Evolutionary conservation across 768 basidiomycete genomes (phyloP).

Genomic region (Termitomyces sp.): DNA sequence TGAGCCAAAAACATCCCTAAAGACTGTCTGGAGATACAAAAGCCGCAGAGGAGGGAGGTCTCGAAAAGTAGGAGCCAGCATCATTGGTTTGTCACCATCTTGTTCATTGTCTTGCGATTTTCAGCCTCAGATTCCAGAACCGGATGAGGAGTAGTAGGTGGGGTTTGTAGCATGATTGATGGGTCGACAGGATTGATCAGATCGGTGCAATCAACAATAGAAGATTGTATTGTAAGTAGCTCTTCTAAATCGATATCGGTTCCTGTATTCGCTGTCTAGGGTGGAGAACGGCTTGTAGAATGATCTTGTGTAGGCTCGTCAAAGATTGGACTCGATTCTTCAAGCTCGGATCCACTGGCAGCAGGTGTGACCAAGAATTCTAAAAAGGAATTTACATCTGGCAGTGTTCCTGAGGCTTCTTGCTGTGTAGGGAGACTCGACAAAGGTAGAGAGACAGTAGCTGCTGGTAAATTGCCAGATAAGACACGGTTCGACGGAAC

Average conservation of each 20-base stretch:
- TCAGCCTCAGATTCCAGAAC: not conserved
- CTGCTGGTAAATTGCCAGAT: not conserved
- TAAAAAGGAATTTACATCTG: too few species aligned
- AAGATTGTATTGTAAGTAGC: not conserved
- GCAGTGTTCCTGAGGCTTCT: not conserved
- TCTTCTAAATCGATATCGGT: not conserved
- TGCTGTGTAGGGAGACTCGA: not conserved
- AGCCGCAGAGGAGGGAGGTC: not conserved
- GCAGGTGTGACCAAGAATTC: too few species aligned
- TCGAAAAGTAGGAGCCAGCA: not conserved
- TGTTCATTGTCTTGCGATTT: not conserved
- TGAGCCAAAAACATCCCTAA: not conserved
- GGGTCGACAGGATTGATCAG: not conserved
- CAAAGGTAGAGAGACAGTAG: not conserved
- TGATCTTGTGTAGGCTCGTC: not conserved
- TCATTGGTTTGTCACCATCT: not conserved
- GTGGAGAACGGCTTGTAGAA: not conserved
- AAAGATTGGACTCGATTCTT: not conserved
- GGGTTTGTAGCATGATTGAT: not conserved
- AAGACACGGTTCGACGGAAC: not conserved
- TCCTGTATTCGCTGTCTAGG: not conserved
- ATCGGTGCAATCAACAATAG: not conserved
- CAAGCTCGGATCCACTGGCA: not conserved
- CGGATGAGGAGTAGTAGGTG: not conserved
- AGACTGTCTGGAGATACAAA: not conserved